Conservation (phyloP, 805 yeast genomes). For the Wickerhamomyces rabaulensis region DNA sequence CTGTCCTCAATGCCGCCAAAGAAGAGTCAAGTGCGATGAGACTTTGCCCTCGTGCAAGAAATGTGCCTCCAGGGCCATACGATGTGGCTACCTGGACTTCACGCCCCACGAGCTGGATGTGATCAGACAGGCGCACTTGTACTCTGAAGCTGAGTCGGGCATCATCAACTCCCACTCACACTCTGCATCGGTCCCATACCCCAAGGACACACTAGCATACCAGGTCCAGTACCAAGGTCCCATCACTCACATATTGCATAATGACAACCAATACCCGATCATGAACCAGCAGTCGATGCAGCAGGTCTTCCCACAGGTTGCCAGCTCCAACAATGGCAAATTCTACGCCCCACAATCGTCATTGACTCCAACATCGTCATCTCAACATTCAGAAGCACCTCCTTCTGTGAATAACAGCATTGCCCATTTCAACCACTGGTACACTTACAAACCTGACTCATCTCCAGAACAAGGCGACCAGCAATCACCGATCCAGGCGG, state of each 20-base stretch:
- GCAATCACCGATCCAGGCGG: not conserved
- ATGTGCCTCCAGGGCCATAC: constrained; percentile 29
- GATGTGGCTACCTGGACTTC: constrained; percentile 18
- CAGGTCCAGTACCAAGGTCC: not conserved
- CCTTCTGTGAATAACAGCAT: not conserved
- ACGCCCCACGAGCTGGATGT: constrained; percentile 8
- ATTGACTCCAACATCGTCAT: no score
- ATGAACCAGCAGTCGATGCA: not conserved
- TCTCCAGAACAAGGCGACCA: not conserved
- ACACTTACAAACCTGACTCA: not conserved
- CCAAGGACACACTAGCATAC: not conserved
- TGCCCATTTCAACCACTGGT: not conserved
- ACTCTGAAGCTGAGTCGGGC: constrained; percentile 1
- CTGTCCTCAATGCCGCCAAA: constrained; percentile 58
- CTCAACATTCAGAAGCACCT: not conserved
- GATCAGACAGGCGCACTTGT: constrained; percentile 11
- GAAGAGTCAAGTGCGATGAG: constrained; percentile 63
- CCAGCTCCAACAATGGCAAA: not conserved
- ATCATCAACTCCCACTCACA: not conserved
- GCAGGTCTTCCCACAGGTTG: not conserved
- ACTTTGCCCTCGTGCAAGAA: constrained; percentile 48
- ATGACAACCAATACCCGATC: not conserved
- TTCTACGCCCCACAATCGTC: not conserved
- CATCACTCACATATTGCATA: not conserved
- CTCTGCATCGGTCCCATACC: not conserved